Evolutionary conservation across 1,284 basidiomycete species (phyloP).

Genomic region (Marasmius sp.): DNA sequence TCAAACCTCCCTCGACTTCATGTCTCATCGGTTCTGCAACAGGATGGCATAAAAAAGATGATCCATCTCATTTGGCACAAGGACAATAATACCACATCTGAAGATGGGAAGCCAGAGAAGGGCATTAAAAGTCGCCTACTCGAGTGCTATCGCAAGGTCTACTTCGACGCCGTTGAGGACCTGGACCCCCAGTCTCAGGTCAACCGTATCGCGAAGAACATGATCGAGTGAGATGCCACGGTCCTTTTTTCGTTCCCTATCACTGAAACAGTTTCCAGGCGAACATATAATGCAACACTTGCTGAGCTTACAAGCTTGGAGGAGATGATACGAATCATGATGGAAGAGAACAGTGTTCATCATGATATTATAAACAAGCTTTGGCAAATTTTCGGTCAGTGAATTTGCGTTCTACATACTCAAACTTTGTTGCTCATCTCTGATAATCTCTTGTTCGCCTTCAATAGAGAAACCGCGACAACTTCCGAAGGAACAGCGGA

Average conservation of each 20-base stretch:
- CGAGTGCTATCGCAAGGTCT: constrained; percentile 87
- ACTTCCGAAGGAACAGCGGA: constrained; percentile 81
- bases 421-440: neutral
- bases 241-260: constrained; percentile 3
- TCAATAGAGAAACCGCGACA: constrained; percentile 65
- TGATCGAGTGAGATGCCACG: constrained; percentile 78
- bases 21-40: constrained; percentile 2
- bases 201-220: constrained; percentile 95
- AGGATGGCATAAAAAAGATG: constrained; percentile 93
- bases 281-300: constrained; percentile 88
- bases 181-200: constrained; percentile 84
- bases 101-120: constrained; percentile 87
- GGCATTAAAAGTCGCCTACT: constrained; percentile 86
- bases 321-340: constrained; percentile 95
- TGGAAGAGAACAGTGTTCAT: constrained; percentile 83
- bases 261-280: constrained; percentile 41
- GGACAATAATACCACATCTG: constrained; percentile 84
- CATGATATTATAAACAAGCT: constrained; percentile 86
- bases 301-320: constrained; percentile 96
- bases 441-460: neutral
- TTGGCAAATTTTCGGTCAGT: constrained; percentile 93
- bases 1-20: neutral
- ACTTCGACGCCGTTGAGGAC: constrained; percentile 80
- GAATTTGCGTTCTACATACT: neutral
- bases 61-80: constrained; percentile 97